Conservation (phyloP, 2,329 filamentous ascomycete species). For the Ophiostoma novo-ulmi region DNA sequence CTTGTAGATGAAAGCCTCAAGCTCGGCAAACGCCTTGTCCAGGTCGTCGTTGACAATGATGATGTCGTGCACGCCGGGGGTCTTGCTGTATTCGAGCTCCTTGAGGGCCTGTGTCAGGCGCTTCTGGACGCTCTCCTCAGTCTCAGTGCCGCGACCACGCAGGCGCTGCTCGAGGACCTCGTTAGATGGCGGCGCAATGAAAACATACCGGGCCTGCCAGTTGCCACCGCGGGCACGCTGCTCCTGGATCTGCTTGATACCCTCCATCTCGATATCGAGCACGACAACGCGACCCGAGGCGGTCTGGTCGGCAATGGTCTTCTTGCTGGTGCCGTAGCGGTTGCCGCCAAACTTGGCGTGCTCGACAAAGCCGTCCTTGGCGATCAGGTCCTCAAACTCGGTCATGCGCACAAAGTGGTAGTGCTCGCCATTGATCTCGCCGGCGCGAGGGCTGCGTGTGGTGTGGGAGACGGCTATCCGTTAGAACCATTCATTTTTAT, state of each 20-base stretch:
- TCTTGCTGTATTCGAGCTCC: conserved; percentile 68
- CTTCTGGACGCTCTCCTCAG: conserved; percentile 64
- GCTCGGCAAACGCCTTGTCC: conserved; percentile 47
- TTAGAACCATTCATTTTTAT: neutral
- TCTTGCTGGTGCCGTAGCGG: conserved; percentile 77
- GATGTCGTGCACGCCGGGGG: conserved; percentile 52
- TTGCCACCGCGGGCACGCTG: conserved; percentile 45
- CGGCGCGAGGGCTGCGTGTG: conserved; percentile 68
- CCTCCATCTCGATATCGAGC: conserved; percentile 97
- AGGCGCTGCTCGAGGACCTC: conserved; percentile 69
- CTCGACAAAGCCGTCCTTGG: conserved; percentile 73
- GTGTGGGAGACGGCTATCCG: conserved; percentile 60
- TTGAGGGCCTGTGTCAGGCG: conserved; percentile 65
- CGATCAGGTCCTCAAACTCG: conserved; percentile 63
- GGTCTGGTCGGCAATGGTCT: conserved; percentile 59
- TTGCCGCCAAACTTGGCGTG: conserved; percentile 80
- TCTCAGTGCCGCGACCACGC: conserved; percentile 71
- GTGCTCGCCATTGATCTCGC: conserved; percentile 70
- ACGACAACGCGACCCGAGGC: conserved; percentile 70
- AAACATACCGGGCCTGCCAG: conserved; percentile 72
- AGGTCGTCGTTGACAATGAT: conserved; percentile 40
- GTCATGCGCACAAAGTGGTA: conserved; percentile 72
- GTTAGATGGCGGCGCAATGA: conserved; percentile 73
- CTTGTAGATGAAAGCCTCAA: conserved; percentile 48
- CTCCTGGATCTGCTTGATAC: conserved; percentile 76